Percentiles rank a stretch among this genome's conserved stretches.
Evolutionary conservation across 441 rosid species (phyloP).

Genomic region (Euphorbia celastroides): DNA sequence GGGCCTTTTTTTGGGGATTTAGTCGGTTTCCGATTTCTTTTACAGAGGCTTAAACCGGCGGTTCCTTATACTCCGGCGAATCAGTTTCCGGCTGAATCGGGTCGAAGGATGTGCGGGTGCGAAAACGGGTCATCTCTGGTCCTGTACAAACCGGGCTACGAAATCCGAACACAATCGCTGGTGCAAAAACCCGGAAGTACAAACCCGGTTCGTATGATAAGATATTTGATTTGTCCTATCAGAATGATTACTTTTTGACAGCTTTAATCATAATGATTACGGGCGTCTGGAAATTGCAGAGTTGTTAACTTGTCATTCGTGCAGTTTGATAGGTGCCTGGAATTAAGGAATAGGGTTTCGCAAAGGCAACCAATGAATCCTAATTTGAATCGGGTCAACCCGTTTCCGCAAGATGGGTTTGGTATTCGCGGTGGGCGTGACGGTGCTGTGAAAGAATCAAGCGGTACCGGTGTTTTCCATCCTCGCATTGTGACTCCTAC

Average conservation of each 20-base stretch:
- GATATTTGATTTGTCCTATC: slow-evolving; percentile 15
- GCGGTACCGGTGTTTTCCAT: slow-evolving; percentile 51
- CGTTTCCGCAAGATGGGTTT: slow-evolving; percentile 21
- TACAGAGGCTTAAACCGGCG: slow-evolving; percentile 21
- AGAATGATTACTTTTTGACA: slow-evolving; percentile 11
- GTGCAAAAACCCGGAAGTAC: slow-evolving; percentile 13
- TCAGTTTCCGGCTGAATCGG: slow-evolving; percentile 14
- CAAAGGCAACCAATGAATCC: slow-evolving; percentile 23
- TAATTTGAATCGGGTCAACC: slow-evolving; percentile 21
- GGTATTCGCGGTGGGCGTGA: slow-evolving; percentile 13
- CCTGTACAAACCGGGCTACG: slow-evolving; percentile 19
- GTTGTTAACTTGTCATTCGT: not conserved
- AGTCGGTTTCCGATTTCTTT: not conserved
- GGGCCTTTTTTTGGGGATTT: not conserved
- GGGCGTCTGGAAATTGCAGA: not conserved
- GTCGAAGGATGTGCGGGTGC: slow-evolving; percentile 15
- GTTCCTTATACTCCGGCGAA: not conserved
- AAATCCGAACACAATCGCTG: slow-evolving; percentile 12
- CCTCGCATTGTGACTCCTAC: slow-evolving; percentile 27
- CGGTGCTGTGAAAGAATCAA: slow-evolving; percentile 31
- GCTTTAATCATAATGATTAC: slow-evolving; percentile 14
- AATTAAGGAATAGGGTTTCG: slow-evolving; percentile 23
- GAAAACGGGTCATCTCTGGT: slow-evolving; percentile 6
- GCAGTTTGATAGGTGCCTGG: slow-evolving; percentile 27
- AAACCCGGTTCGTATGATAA: not conserved